A percentile compares a stretch with the other conserved stretches of the same genome.
Conservation (phyloP, 2,329 filamentous ascomycete genomes). For the Macrophomina tecta region DNA sequence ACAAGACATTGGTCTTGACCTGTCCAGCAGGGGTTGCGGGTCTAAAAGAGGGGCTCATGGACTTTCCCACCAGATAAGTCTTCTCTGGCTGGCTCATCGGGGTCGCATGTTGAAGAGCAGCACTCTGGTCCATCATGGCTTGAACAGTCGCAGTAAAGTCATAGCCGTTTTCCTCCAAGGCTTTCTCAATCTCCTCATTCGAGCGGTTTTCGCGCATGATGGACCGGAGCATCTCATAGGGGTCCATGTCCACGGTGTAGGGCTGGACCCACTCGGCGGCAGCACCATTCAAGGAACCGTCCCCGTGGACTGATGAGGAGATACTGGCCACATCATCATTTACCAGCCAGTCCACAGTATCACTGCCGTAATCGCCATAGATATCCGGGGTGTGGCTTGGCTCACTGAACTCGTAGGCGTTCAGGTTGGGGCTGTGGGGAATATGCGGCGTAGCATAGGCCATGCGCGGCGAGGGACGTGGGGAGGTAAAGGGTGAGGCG, state of each 20-base stretch:
- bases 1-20: constrained; percentile 85
- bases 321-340: constrained; percentile 83
- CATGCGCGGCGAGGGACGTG: constrained; percentile 87
- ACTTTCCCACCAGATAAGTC: constrained; percentile 83
- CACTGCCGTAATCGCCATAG: constrained; percentile 88
- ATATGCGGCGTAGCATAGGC: constrained; percentile 89
- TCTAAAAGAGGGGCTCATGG: constrained; percentile 74
- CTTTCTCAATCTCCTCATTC: constrained; percentile 93
- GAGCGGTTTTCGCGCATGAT: constrained; percentile 87
- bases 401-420: constrained; percentile 94
- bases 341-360: constrained; percentile 97
- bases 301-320: constrained; percentile 72
- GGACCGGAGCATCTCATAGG: constrained; percentile 95
- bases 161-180: constrained; percentile 86
- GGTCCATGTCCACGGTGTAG: constrained; percentile 87
- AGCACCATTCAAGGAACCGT: constrained; percentile 76
- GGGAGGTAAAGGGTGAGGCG: constrained; percentile 91
- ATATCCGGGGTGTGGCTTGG: constrained; percentile 78
- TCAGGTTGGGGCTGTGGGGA: constrained; percentile 90
- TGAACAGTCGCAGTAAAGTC: constrained; percentile 92
- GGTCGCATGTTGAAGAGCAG: constrained; percentile 58
- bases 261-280: constrained; percentile 78
- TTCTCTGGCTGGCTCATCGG: constrained; percentile 62
- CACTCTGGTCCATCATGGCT: constrained; percentile 75
- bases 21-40: constrained; percentile 78